Conservation (phyloP, 2,329 filamentous ascomycete genomes). For the Dothideomycetes sp. region DNA sequence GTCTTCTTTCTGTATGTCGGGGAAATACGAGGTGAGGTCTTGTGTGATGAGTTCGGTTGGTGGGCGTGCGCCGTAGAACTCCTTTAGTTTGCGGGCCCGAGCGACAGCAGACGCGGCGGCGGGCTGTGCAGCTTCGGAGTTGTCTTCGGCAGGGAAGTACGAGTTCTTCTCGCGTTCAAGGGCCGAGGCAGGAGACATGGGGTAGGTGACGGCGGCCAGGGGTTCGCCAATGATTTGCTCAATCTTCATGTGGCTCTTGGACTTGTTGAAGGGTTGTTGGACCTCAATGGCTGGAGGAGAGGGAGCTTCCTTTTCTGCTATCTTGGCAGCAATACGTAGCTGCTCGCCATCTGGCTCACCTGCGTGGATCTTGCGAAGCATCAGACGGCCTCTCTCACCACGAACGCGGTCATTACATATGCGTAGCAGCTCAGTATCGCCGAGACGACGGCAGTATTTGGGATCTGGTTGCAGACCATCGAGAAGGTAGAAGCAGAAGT, state of each 20-base stretch:
- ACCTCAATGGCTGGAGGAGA: conserved; percentile 45
- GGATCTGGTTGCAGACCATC: conserved; percentile 77
- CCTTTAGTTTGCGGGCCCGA: conserved; percentile 51
- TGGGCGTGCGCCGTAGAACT: conserved; percentile 84
- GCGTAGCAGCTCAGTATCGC: conserved; percentile 79
- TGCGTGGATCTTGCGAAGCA: conserved; percentile 83
- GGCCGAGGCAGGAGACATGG: conserved; percentile 68
- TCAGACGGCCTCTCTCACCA: conserved; percentile 81
- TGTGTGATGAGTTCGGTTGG: conserved; percentile 97
- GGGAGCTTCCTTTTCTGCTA: conserved; percentile 68
- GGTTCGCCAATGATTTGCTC: conserved; percentile 82
- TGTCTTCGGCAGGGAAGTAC: conserved; percentile 40
- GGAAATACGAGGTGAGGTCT: conserved; percentile 94
- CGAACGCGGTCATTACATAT: conserved; percentile 81
- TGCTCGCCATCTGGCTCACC: conserved; percentile 84
- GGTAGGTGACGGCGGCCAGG: conserved; percentile 76
- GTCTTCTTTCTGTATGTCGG: conserved; percentile 84
- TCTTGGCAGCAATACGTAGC: conserved; percentile 75
- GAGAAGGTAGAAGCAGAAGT: conserved; percentile 94
- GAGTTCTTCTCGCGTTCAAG: conserved; percentile 53
- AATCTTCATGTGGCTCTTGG: conserved; percentile 76
- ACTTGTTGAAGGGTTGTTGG: conserved; percentile 55
- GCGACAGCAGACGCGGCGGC: conserved; percentile 22
- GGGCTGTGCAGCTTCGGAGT: conserved; percentile 20
- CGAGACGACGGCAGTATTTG: conserved; percentile 68